phyloP scores from a whole-genome alignment of 768 basidiomycete genomes.

The Amanita rimosa region DNA sequence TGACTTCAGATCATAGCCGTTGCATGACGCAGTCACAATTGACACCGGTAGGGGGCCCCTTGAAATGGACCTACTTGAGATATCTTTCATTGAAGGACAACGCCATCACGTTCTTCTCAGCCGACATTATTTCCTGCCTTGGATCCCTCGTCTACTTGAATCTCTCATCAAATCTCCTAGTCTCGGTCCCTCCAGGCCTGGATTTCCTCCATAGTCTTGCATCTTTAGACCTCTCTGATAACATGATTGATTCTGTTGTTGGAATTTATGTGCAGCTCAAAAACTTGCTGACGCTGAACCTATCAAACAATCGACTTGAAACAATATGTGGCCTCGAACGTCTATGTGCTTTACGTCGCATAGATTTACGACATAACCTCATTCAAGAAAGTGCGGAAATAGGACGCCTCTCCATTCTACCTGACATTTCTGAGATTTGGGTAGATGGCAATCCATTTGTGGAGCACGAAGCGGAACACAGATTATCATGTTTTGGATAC shows the following conservation, averaged over 20 bases:
- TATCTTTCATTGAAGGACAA: constrained; percentile 75
- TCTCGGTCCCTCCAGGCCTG: constrained; percentile 76
- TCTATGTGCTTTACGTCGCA: constrained; percentile 69
- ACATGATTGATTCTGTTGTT: constrained; percentile 94
- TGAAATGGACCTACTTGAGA: constrained; percentile 68
- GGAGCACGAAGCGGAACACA: constrained; percentile 62
- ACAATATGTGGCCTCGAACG: constrained; percentile 94
- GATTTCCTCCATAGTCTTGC: constrained; percentile 65
- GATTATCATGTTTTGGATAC: constrained; percentile 69
- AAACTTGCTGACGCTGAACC: constrained; percentile 65
- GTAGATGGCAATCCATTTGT: constrained; percentile 77
- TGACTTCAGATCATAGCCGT: neutral
- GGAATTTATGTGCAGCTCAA: constrained; percentile 79
- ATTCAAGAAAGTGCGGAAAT: constrained; percentile 80
- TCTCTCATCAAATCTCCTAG: constrained; percentile 83
- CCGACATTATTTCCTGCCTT: constrained; percentile 52
- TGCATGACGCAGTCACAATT: neutral
- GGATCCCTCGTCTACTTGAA: constrained; percentile 75
- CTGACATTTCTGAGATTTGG: constrained; percentile 74
- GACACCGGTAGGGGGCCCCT: constrained; percentile 23
- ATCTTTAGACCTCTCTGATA: constrained; percentile 92
- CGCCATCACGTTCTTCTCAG: constrained; percentile 68
- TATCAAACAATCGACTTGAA: constrained; percentile 81
- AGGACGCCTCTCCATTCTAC: constrained; percentile 68
- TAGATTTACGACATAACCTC: constrained; percentile 74